Conservation (phyloP, 108 stramenopile species). For the Poteriospumella lacustris region DNA sequence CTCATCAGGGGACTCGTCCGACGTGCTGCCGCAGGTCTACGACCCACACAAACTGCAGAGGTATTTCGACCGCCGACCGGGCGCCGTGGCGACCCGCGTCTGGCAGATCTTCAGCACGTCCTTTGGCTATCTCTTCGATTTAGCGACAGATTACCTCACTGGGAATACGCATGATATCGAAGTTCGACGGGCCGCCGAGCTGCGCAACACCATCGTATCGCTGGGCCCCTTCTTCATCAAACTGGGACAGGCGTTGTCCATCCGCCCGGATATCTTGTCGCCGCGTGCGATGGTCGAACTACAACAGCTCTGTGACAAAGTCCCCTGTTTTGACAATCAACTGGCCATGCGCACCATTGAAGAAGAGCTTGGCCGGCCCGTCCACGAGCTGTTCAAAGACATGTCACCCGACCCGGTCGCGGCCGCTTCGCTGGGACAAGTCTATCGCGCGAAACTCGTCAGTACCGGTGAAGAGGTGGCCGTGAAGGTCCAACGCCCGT, state of each 20-base stretch:
- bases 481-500: conserved; percentile 77
- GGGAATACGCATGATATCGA: conserved; percentile 62
- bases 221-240: conserved; percentile 90
- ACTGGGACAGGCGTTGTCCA: conserved; percentile 75
- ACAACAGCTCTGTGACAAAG: conserved; percentile 89
- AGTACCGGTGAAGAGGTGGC: conserved; percentile 76
- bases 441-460: conserved; percentile 68
- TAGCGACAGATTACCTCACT: conserved; percentile 47
- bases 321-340: conserved; percentile 70
- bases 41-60: conserved; percentile 68
- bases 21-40: conserved; percentile 68
- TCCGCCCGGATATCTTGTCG: conserved; percentile 79
- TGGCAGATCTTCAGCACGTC: conserved; percentile 64
- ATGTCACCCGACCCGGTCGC: conserved; percentile 89
- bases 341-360: conserved; percentile 83
- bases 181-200: conserved; percentile 68
- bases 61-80: conserved; percentile 70
- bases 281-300: conserved; percentile 87
- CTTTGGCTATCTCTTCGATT: conserved; percentile 53
- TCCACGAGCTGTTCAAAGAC: conserved; percentile 71
- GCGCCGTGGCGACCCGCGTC: conserved; percentile 60
- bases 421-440: conserved; percentile 83
- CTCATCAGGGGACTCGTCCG: neutral
- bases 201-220: conserved; percentile 75
- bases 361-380: conserved; percentile 66